phyloP scores from a whole-genome alignment of 1,139 yeast genomes.

The Pichia sp. region DNA sequence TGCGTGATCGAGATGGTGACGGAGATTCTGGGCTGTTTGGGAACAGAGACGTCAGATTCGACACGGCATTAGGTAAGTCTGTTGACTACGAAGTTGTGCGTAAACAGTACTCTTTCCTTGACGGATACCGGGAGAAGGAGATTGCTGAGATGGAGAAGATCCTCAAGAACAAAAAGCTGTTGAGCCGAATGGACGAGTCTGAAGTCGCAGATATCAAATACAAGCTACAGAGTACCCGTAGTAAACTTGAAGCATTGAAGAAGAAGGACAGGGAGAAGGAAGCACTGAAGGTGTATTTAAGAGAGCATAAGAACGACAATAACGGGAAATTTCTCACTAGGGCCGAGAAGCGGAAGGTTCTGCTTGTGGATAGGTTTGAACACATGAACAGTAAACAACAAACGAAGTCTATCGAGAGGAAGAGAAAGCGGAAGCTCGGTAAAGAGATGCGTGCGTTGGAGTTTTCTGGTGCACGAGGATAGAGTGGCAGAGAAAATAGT shows the following conservation, averaged over 20 bases:
- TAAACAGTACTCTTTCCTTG: constrained; percentile 76
- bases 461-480: constrained; percentile 31
- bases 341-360: constrained; percentile 75
- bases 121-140: constrained; percentile 77
- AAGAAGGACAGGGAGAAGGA: constrained; percentile 71
- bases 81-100: constrained; percentile 56
- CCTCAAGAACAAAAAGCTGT: constrained; percentile 53
- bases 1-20: constrained; percentile 32
- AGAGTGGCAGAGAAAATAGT: constrained; percentile 10
- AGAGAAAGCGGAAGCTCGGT: constrained; percentile 89
- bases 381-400: constrained; percentile 78
- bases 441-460: constrained; percentile 83
- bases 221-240: constrained; percentile 57
- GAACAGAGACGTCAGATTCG: constrained; percentile 75
- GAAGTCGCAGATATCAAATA: constrained; percentile 55
- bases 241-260: constrained; percentile 72
- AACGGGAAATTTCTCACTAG: constrained; percentile 65
- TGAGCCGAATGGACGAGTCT: constrained; percentile 38
- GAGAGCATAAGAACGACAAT: constrained; percentile 26
- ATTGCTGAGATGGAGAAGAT: constrained; percentile 54
- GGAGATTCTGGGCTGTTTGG: constrained; percentile 36
- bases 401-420: constrained; percentile 84
- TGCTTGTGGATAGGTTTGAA: constrained; percentile 86
- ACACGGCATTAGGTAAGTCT: constrained; percentile 82
- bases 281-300: constrained; percentile 53